phyloP scores from a whole-genome alignment of 192 early-diverging fungal genomes.

The Backusella psychrophila region DNA sequence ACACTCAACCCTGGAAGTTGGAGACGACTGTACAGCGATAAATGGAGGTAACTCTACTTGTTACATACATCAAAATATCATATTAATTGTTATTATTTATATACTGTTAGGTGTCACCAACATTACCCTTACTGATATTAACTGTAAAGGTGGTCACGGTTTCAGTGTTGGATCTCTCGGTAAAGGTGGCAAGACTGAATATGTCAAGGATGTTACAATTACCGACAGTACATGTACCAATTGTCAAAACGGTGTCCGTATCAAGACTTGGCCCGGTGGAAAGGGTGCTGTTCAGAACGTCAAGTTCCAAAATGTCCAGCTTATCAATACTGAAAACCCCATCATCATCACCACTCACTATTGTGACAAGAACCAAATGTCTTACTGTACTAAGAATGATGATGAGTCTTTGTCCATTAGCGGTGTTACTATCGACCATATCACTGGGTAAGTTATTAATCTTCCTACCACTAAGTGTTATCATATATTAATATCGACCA shows the following conservation, averaged over 20 bases:
- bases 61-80: not conserved
- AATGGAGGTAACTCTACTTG: constrained; percentile 20
- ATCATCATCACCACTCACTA: constrained; percentile 47
- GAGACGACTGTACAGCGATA: constrained; percentile 52
- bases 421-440: constrained; percentile 36
- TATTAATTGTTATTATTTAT: not conserved
- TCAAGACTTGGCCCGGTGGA: constrained; percentile 46
- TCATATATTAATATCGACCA: not conserved
- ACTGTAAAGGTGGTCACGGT: constrained; percentile 35
- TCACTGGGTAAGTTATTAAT: constrained; percentile 25
- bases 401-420: constrained; percentile 35
- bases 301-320: constrained; percentile 40
- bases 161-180: constrained; percentile 22
- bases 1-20: constrained; percentile 38
- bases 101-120: constrained; percentile 35
- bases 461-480: not conserved
- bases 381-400: constrained; percentile 34
- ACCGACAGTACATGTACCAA: constrained; percentile 28
- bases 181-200: constrained; percentile 8
- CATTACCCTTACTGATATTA: constrained; percentile 37
- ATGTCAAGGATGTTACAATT: constrained; percentile 41
- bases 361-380: constrained; percentile 39
- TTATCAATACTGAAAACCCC: constrained; percentile 32
- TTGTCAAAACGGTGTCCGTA: constrained; percentile 45
- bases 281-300: constrained; percentile 46